phyloP scores from a whole-genome alignment of 148 eudicot species.

The Chenopodium quinoa region DNA sequence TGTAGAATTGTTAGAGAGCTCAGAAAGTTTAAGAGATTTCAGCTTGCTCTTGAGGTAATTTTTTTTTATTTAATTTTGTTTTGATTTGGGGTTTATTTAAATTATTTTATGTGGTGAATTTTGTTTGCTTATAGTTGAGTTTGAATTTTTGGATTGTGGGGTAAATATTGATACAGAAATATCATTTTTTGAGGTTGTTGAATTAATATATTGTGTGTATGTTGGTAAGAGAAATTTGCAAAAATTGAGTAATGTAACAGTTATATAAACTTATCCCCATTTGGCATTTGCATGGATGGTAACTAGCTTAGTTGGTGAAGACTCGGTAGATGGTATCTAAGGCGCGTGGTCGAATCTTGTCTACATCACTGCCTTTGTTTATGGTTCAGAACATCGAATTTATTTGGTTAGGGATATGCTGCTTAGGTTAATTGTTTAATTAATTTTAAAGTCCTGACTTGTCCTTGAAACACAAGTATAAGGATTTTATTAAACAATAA shows the following conservation, averaged over 20 bases:
- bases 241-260: too few relatives aligned
- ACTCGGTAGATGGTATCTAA: too few relatives aligned
- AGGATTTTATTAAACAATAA: background rate
- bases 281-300: background rate
- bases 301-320: background rate
- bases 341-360: too few relatives aligned
- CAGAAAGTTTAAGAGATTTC: slow-evolving; percentile 53
- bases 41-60: slow-evolving; percentile 74
- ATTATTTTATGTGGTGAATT: background rate
- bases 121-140: background rate
- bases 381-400: background rate
- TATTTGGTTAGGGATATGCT: background rate
- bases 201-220: background rate
- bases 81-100: background rate
- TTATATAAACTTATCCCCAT: too few relatives aligned
- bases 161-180: background rate
- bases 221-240: background rate
- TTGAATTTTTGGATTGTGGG: background rate
- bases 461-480: background rate
- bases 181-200: background rate
- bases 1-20: slow-evolving; percentile 68
- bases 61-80: background rate
- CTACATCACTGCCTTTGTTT: background rate
- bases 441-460: background rate
- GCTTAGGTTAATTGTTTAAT: background rate